These are phyloP conservation scores for Hyaloperonospora brassicae DNA, from an alignment of 352 stramenopile species.

Conservation along the genomic window DNA sequence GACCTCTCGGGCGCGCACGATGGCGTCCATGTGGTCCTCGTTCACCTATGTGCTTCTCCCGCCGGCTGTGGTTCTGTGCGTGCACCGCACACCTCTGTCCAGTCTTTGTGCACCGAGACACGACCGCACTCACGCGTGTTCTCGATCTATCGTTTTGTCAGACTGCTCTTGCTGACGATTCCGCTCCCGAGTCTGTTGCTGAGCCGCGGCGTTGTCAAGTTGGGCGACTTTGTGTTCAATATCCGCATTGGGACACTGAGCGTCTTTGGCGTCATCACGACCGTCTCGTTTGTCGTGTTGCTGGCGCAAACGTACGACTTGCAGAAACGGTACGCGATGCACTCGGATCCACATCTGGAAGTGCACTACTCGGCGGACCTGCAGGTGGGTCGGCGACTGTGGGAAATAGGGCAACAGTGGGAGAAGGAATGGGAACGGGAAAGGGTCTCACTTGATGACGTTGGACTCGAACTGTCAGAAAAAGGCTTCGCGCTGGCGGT, in stretches of 20 bases:
- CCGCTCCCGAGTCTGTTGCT: conserved; percentile 52
- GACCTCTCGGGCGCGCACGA: conserved; percentile 10
- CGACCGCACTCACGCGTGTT: conserved; percentile 2
- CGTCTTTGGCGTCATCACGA: conserved; percentile 69
- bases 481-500: conserved; percentile 68
- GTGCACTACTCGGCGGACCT: conserved; percentile 62
- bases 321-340: conserved; percentile 59
- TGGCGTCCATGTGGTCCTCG: conserved; percentile 67
- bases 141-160: not conserved
- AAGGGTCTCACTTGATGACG: conserved; percentile 6
- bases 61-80: conserved; percentile 70
- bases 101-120: not conserved
- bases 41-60: conserved; percentile 74
- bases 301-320: conserved; percentile 64
- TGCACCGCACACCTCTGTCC: conserved; percentile 1
- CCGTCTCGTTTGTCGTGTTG: conserved; percentile 63
- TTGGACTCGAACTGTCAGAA: conserved; percentile 22
- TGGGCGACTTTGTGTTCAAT: conserved; percentile 65
- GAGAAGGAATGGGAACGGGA: too few species aligned
- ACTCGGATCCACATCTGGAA: conserved; percentile 29
- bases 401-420: too few species aligned
- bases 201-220: conserved; percentile 65
- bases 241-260: conserved; percentile 65
- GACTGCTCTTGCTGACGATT: conserved; percentile 70
- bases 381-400: conserved; percentile 32